These are phyloP conservation scores for Rhodomyrtus tomentosa DNA, from an alignment of 345 rosid species.

Conservation along the genomic window DNA sequence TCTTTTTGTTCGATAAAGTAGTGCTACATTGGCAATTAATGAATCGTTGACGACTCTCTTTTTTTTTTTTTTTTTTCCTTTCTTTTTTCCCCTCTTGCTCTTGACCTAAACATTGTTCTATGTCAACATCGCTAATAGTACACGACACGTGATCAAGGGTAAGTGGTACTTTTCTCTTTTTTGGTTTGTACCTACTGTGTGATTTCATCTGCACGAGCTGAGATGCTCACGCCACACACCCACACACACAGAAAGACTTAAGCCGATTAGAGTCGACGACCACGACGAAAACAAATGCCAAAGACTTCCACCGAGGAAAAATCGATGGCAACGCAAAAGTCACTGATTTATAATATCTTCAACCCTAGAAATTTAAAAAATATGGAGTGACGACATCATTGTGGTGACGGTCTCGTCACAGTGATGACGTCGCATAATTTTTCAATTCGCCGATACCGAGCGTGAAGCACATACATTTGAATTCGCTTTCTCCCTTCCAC, in stretches of 20 bases:
- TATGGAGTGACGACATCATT: background rate
- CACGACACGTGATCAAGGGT: background rate
- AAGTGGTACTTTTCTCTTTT: background rate
- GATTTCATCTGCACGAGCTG: background rate
- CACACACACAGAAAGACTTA: background rate
- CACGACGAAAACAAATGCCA: background rate
- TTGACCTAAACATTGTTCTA: background rate
- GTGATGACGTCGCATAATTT: background rate
- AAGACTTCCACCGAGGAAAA: background rate
- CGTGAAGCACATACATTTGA: background rate
- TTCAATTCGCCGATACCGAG: background rate
- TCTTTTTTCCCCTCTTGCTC: too few species aligned
- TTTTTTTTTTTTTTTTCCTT: too few species aligned
- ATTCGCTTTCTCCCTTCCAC: too few species aligned
- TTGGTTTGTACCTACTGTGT: background rate
- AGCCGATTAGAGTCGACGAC: background rate
- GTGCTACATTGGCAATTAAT: background rate
- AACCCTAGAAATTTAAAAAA: background rate
- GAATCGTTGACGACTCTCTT: background rate
- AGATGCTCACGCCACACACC: background rate
- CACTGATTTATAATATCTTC: background rate
- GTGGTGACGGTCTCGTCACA: background rate
- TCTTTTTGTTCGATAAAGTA: background rate
- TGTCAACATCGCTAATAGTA: background rate
- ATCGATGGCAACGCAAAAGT: background rate